Percentiles rank a stretch among this genome's conserved stretches.
phyloP scores from a whole-genome alignment of 805 yeast genomes.

The Candida oleophila region DNA sequence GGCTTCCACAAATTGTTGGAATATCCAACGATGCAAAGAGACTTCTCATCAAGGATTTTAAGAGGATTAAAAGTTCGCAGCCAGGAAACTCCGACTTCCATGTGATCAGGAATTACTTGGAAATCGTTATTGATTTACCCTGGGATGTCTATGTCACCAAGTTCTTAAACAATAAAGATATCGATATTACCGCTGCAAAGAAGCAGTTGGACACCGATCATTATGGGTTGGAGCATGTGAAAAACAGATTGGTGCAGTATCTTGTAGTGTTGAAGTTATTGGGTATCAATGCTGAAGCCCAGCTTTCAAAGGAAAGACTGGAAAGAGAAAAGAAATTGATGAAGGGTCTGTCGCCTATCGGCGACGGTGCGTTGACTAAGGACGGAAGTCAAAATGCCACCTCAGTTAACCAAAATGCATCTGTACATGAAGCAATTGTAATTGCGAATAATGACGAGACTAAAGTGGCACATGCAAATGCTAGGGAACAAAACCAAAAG shows the following conservation, averaged over 20 bases:
- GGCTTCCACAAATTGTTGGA: constrained; percentile 32
- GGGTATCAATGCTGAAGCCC: constrained; percentile 37
- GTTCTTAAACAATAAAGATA: constrained; percentile 37
- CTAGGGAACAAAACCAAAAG: constrained; percentile 16
- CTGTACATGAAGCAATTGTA: constrained; percentile 18
- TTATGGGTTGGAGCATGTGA: constrained; percentile 44
- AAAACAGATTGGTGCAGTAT: constrained; percentile 74
- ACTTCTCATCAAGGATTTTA: constrained; percentile 48
- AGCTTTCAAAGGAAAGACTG: constrained; percentile 9
- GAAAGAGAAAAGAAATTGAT: constrained; percentile 5
- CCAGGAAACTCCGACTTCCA: constrained; percentile 62
- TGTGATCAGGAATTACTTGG: constrained; percentile 62
- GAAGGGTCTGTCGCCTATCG: too few relatives aligned
- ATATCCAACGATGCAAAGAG: constrained; percentile 39
- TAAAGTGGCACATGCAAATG: constrained; percentile 21
- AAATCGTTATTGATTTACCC: constrained; percentile 64
- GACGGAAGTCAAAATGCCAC: constrained; percentile 1
- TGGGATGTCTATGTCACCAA: constrained; percentile 44
- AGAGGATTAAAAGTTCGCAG: constrained; percentile 54
- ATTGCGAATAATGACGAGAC: constrained; percentile 39
- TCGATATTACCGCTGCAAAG: constrained; percentile 47
- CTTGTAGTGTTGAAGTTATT: constrained; percentile 70
- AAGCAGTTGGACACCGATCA: constrained; percentile 41
- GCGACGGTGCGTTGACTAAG: constrained; percentile 2
- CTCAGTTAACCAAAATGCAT: background rate